These are phyloP conservation scores for Naganishia friedmannii DNA, from an alignment of 768 basidiomycete species.

Conservation along the genomic window DNA sequence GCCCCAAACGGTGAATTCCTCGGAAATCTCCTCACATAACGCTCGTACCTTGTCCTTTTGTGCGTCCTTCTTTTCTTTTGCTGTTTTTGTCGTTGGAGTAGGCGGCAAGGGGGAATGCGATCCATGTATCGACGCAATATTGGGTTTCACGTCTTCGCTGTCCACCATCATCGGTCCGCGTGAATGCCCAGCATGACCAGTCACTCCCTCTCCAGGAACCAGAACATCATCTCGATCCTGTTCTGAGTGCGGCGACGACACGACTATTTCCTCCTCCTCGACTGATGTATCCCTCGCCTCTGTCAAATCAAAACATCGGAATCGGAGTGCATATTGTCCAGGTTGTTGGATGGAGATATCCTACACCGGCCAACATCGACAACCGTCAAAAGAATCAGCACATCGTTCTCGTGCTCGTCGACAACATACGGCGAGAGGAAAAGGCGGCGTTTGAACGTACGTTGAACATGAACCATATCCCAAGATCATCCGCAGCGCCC, in stretches of 20 bases:
- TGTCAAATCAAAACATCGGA: slow-evolving; percentile 9
- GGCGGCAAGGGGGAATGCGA: background rate
- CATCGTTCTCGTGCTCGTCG: too few relatives aligned
- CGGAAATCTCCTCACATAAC: background rate
- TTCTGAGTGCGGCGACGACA: background rate
- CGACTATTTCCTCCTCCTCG: background rate
- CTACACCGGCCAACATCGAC: background rate
- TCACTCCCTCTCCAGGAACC: too few relatives aligned
- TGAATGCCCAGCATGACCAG: too few relatives aligned
- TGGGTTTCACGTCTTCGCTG: too few relatives aligned
- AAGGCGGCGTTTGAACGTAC: background rate
- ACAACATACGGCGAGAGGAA: too few relatives aligned
- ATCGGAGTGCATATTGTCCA: slow-evolving; percentile 10
- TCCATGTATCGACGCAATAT: too few relatives aligned
- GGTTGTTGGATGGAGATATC: slow-evolving; percentile 17
- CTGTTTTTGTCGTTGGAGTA: background rate
- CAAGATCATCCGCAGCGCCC: slow-evolving; percentile 2
- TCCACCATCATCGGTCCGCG: too few relatives aligned
- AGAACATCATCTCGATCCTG: background rate
- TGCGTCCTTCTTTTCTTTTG: background rate
- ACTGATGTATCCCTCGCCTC: background rate
- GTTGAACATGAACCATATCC: slow-evolving; percentile 20
- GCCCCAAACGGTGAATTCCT: background rate
- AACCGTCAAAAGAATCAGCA: too few relatives aligned
- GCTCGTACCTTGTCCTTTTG: background rate